Evolutionary conservation across 352 stramenopile genomes (phyloP).

Genomic region (Phytophthora citrophthora): DNA sequence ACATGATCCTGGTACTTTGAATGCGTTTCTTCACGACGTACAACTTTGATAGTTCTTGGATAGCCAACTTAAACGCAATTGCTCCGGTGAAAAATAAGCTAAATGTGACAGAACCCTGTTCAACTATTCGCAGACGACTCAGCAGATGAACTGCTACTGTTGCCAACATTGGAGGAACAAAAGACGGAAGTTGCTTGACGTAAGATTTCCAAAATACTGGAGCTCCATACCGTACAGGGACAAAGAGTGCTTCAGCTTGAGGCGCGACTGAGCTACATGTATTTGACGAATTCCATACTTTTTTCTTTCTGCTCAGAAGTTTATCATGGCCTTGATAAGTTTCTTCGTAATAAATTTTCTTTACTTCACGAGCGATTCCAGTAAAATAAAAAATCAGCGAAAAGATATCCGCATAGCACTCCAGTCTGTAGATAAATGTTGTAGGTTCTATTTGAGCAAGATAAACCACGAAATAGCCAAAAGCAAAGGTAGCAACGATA

Average conservation of each 20-base stretch:
- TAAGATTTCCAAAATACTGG: conserved; percentile 13
- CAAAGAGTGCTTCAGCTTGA: too few relatives aligned
- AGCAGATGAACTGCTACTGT: conserved; percentile 1
- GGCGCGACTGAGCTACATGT: neutral
- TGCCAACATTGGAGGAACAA: neutral
- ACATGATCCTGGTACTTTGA: conserved; percentile 31
- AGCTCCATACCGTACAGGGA: neutral
- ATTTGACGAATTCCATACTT: neutral
- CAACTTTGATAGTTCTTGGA: conserved; percentile 38
- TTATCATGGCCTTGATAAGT: conserved; percentile 13
- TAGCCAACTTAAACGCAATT: conserved; percentile 31
- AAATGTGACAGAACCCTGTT: neutral
- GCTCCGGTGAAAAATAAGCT: neutral
- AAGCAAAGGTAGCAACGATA: neutral
- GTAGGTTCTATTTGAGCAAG: neutral
- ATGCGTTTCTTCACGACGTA: conserved; percentile 21
- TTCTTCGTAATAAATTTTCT: conserved; percentile 32
- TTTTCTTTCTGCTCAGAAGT: neutral
- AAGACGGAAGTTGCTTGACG: neutral
- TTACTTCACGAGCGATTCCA: conserved; percentile 1
- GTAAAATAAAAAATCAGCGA: conserved; percentile 22
- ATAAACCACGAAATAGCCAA: conserved; percentile 1
- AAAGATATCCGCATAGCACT: conserved; percentile 30
- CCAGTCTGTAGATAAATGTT: conserved; percentile 14
- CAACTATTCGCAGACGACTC: conserved; percentile 9